Evolutionary conservation across 306 rosid species (phyloP), one percentile per base, ranked within the genome.

Genomic region (Dicorynia guianensis): DNA sequence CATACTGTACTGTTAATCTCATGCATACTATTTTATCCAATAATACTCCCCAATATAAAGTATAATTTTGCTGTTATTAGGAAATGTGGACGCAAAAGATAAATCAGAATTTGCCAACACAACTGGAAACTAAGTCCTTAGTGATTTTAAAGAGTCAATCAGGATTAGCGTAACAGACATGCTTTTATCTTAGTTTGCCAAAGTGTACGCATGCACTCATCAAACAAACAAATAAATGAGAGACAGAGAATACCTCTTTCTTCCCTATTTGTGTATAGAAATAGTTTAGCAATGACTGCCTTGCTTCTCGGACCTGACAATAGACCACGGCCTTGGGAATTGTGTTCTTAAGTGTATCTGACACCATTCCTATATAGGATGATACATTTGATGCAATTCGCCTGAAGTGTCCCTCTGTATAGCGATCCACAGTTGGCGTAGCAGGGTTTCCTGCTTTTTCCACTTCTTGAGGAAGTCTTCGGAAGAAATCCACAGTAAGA

Each of bases 261-360:
- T 82, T 92, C 53, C 97, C 99, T 34, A 92, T 77, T 48, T 86
- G 97, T 43, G 80, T 82, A 78, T 90, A 90, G 88, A 95, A 95
- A 82, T 76, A 79, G 82, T 86, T 85, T 40, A 95, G 93, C 89
- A 95, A 69, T 0, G 97, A 87, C 63, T 61, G 91, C 75, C 87
- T 95, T 68, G 99, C 99, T 79, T 95, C 89, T 76, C 73, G 83
- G 76, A 95, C 99, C 75, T 95, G 98, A 81, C 99, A 95, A 85
- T 80, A 88, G 69, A 95, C 99, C 65, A 95, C 99, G 13, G 99
- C 99, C 81, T 95, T 95, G 0, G 99, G 99, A 80, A 95, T 86
- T 9, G 93, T 89, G 79, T 77, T 90, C 79, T 84, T 90, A 66
- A 95, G 86, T 0, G 99, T 95, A 71, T 92, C 99, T 0, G 97